Conservation (phyloP, 257 asterid genomes). For the Forsythia viridissima region DNA sequence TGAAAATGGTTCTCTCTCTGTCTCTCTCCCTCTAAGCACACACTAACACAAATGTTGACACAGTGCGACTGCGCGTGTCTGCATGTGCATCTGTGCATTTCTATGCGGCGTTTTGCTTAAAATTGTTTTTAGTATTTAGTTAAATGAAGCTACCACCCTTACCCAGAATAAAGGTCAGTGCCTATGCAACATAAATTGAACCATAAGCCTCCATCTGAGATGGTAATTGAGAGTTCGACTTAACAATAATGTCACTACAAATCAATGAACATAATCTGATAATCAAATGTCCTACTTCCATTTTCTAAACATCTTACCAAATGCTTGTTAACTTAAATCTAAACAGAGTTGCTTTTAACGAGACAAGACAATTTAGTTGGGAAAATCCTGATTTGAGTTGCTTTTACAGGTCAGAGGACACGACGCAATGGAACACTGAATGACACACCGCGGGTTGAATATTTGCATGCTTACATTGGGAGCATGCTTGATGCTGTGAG, state of each 20-base stretch:
- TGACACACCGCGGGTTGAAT: constrained; percentile 46
- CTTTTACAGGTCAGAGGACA: constrained; percentile 38
- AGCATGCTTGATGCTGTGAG: constrained; percentile 50
- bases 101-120: neutral
- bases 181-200: too few relatives aligned
- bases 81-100: neutral
- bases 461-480: constrained; percentile 49
- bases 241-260: too few relatives aligned
- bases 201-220: too few relatives aligned
- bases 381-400: neutral
- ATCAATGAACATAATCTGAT: too few relatives aligned
- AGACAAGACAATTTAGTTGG: neutral
- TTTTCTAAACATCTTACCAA: too few relatives aligned
- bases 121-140: neutral
- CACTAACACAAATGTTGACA: too few relatives aligned
- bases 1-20: constrained; percentile 49
- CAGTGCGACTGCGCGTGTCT: neutral
- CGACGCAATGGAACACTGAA: constrained; percentile 42
- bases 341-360: neutral
- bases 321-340: too few relatives aligned
- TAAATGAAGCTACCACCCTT: too few relatives aligned
- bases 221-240: too few relatives aligned
- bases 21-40: neutral
- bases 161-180: too few relatives aligned
- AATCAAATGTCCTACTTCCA: too few relatives aligned